Percentiles rank a stretch among this genome's conserved stretches.
phyloP scores from a whole-genome alignment of 306 rosid genomes.

The Parietaria judaica region DNA sequence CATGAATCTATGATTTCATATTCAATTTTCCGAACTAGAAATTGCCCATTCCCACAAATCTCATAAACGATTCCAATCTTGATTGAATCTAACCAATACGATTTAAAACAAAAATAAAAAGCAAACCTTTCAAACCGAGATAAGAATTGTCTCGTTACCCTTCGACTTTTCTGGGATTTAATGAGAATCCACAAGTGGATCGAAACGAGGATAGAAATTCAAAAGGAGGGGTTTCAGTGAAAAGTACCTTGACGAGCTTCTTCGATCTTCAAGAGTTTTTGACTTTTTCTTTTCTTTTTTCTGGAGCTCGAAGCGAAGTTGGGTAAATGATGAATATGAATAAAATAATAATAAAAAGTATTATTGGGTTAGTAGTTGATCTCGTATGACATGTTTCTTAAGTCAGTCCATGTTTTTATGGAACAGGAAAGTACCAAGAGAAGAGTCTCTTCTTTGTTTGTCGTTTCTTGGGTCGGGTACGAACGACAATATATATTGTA shows the following conservation, averaged over 20 bases:
- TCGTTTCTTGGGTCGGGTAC: no score
- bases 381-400: no score
- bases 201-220: not conserved
- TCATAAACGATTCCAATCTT: not conserved
- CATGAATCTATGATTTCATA: not conserved
- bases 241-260: not conserved
- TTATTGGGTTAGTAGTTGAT: no score
- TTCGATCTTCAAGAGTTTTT: not conserved
- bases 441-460: no score
- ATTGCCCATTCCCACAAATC: constrained; percentile 9
- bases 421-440: no score
- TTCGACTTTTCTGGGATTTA: not conserved
- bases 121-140: not conserved
- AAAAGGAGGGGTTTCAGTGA: not conserved
- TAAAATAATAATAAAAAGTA: no score
- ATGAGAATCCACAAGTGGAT: not conserved
- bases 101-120: not conserved
- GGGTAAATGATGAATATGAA: no score
- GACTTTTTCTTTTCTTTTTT: not conserved
- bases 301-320: not conserved
- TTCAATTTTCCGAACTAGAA: not conserved
- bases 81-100: not conserved
- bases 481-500: no score
- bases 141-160: not conserved
- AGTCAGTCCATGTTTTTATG: no score